These are phyloP conservation scores for Symbiodinium natans DNA, from an alignment of 73 alveolate species.

Conservation along the genomic window DNA sequence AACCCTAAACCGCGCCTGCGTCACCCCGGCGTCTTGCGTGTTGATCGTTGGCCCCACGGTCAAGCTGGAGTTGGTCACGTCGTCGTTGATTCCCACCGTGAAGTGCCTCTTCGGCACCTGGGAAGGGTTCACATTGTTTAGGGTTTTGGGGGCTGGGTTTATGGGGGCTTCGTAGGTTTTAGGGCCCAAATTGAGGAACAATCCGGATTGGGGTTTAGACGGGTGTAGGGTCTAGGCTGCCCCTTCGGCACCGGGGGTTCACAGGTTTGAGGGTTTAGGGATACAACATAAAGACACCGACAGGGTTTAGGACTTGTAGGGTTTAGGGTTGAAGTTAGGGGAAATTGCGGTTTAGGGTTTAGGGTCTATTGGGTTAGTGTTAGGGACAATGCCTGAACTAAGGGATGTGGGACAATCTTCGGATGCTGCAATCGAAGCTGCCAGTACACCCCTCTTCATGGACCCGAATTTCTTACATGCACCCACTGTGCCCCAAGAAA, in stretches of 20 bases:
- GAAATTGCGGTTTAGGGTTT: neutral
- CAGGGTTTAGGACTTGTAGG: neutral
- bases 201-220: too few species aligned
- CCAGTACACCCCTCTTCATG: too few species aligned
- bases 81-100: constrained; percentile 94
- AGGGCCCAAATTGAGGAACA: neutral
- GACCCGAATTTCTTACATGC: too few species aligned
- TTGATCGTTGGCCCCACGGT: constrained; percentile 69
- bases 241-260: neutral
- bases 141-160: neutral
- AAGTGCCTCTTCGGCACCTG: constrained; percentile 82
- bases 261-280: neutral
- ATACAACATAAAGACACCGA: neutral
- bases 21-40: constrained; percentile 67
- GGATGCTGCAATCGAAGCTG: too few species aligned
- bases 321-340: neutral
- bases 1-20: constrained; percentile 30
- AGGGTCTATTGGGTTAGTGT: too few species aligned
- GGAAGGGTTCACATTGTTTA: neutral
- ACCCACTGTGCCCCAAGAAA: too few species aligned
- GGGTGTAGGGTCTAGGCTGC: too few species aligned
- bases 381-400: too few species aligned
- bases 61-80: constrained; percentile 53
- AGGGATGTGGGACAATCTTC: too few species aligned
- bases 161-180: neutral